Conservation (phyloP, 768 basidiomycete genomes). For the Tulasnella sp. region DNA sequence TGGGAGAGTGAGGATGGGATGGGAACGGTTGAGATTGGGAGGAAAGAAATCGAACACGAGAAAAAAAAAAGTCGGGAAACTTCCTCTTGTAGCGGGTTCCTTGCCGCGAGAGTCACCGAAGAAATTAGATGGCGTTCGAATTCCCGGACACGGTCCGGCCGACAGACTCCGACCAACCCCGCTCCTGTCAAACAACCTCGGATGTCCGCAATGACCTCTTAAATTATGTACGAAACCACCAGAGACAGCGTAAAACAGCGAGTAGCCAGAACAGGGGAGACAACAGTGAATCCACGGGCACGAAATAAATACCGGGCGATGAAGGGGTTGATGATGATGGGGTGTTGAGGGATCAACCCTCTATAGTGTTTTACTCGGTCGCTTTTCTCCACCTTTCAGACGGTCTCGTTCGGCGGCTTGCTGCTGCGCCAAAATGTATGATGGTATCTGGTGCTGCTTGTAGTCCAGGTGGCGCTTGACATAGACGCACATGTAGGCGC, state of each 20-base stretch:
- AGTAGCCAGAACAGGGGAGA: background rate
- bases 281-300: background rate
- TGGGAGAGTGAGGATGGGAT: background rate
- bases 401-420: slow-evolving; percentile 61
- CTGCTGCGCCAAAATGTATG: slow-evolving; percentile 63
- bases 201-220: slow-evolving; percentile 12
- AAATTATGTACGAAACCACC: slow-evolving; percentile 9
- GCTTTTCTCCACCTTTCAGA: slow-evolving; percentile 46
- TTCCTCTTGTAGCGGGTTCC: slow-evolving; percentile 9
- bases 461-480: slow-evolving; percentile 87
- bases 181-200: background rate
- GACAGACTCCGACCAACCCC: slow-evolving; percentile 16
- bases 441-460: slow-evolving; percentile 63
- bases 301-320: slow-evolving; percentile 8
- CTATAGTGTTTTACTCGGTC: background rate
- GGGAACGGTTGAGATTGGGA: slow-evolving; percentile 11
- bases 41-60: background rate
- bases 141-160: slow-evolving; percentile 17
- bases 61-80: slow-evolving; percentile 2
- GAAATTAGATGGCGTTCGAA: slow-evolving; percentile 6
- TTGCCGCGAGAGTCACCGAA: slow-evolving; percentile 19
- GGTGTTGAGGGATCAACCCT: background rate
- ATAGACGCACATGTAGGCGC: slow-evolving; percentile 94
- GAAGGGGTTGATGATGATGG: background rate
- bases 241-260: slow-evolving; percentile 17